A percentile compares a stretch with the other conserved stretches of the same genome.
These are phyloP conservation scores for Mastigamoeba balamuthi DNA, from an alignment of 78 protist species.

Conservation along the genomic window DNA sequence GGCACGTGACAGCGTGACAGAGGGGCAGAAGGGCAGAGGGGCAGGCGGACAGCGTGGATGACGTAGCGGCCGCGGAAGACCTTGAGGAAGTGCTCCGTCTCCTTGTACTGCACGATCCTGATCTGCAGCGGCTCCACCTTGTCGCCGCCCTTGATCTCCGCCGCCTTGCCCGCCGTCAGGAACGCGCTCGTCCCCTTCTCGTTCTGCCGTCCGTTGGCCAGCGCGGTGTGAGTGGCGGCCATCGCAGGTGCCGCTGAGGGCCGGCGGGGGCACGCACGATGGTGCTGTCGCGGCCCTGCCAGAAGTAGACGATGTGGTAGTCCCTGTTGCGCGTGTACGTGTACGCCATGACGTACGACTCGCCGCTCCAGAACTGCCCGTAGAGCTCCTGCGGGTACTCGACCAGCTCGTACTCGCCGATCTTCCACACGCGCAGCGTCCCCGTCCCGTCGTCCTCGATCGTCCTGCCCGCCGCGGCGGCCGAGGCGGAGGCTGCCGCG, in stretches of 20 bases:
- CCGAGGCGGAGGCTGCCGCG: too few species aligned
- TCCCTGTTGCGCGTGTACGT: slow-evolving; percentile 45
- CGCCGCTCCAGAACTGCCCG: slow-evolving; percentile 55
- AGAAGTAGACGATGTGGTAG: slow-evolving; percentile 43
- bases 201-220: too few species aligned
- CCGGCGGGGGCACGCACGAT: too few species aligned
- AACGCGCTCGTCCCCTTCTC: slow-evolving; percentile 48
- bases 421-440: background rate
- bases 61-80: slow-evolving; percentile 20
- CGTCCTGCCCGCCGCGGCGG: too few species aligned
- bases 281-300: slow-evolving; percentile 48
- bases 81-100: slow-evolving; percentile 46
- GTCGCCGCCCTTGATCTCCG: slow-evolving; percentile 37
- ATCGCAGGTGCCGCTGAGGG: too few species aligned
- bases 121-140: too few species aligned
- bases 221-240: too few species aligned
- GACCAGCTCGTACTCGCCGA: background rate
- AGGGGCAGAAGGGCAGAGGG: too few species aligned
- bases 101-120: slow-evolving; percentile 50
- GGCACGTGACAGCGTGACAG: too few species aligned
- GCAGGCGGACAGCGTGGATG: slow-evolving; percentile 13
- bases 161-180: slow-evolving; percentile 38
- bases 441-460: background rate
- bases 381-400: background rate
- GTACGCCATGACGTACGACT: slow-evolving; percentile 41